A percentile compares a stretch with the other conserved stretches of the same genome.
These are phyloP conservation scores for Neodidymelliopsis sp. DNA, from an alignment of 2,329 filamentous ascomycete species.

Conservation along the genomic window DNA sequence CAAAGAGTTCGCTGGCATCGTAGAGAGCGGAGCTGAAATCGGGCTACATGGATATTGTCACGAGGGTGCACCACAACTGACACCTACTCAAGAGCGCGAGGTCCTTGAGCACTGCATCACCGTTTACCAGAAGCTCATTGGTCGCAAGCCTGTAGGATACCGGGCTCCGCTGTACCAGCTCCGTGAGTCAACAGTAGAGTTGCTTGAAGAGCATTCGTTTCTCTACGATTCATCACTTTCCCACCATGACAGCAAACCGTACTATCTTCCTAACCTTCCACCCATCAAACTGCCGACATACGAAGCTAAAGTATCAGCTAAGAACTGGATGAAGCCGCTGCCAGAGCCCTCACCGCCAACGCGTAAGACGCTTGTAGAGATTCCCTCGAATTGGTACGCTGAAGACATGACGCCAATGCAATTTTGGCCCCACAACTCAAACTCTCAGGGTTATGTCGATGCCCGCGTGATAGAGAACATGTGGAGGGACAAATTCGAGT, in stretches of 20 bases:
- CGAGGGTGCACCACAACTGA: constrained; percentile 57
- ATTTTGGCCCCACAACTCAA: constrained; percentile 56
- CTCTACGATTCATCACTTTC: constrained; percentile 61
- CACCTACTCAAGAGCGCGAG: constrained; percentile 58
- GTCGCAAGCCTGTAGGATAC: constrained; percentile 58
- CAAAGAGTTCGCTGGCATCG: constrained; percentile 57
- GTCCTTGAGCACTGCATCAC: constrained; percentile 59
- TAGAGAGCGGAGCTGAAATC: constrained; percentile 62
- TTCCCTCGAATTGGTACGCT: constrained; percentile 60
- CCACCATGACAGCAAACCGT: constrained; percentile 60
- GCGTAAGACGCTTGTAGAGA: constrained; percentile 52
- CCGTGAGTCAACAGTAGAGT: constrained; percentile 56
- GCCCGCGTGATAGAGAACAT: constrained; percentile 65
- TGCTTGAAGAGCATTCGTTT: constrained; percentile 59
- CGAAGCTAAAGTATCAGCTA: constrained; percentile 45
- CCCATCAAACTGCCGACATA: constrained; percentile 54
- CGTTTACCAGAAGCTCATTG: constrained; percentile 53
- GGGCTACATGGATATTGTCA: constrained; percentile 61
- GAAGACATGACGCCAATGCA: constrained; percentile 62
- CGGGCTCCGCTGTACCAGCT: constrained; percentile 62
- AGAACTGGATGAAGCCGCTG: constrained; percentile 56
- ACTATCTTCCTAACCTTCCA: constrained; percentile 55
- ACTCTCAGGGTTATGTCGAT: constrained; percentile 66
- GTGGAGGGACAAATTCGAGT: constrained; percentile 68
- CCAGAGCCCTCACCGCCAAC: constrained; percentile 34